Conservation (phyloP, 352 stramenopile species). For the Globisporangium apiculatum region DNA sequence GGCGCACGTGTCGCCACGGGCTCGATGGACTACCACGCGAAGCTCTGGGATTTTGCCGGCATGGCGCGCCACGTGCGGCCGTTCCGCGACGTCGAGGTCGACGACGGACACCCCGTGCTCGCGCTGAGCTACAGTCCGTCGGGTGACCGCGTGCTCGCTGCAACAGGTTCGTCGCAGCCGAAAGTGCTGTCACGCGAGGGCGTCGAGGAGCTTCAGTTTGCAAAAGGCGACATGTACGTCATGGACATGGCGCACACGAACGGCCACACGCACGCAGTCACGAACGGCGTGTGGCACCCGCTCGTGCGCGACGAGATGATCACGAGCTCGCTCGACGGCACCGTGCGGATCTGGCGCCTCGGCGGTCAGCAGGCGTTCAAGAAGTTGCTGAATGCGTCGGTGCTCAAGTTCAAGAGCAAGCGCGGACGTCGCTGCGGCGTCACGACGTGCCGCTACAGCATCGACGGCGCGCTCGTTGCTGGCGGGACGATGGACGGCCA, state of each 20-base stretch:
- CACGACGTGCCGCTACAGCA: constrained; percentile 63
- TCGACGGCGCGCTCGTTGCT: constrained; percentile 50
- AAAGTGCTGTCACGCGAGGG: constrained; percentile 76
- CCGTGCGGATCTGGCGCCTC: constrained; percentile 69
- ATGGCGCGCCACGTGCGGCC: constrained; percentile 77
- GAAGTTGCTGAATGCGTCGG: constrained; percentile 75
- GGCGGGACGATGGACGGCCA: constrained; percentile 75
- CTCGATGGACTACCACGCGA: constrained; percentile 80
- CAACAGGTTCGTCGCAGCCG: constrained; percentile 64
- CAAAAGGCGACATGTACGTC: constrained; percentile 84
- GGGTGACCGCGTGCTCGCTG: constrained; percentile 61
- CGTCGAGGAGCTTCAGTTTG: constrained; percentile 72
- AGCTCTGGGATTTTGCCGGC: constrained; percentile 84
- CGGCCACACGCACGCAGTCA: constrained; percentile 72
- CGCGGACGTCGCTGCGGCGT: constrained; percentile 63
- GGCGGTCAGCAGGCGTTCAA: constrained; percentile 61
- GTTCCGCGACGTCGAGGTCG: constrained; percentile 74
- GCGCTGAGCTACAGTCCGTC: constrained; percentile 77
- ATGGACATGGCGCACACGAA: constrained; percentile 83
- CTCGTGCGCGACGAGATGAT: constrained; percentile 64
- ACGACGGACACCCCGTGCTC: constrained; percentile 73
- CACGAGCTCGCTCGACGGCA: constrained; percentile 75
- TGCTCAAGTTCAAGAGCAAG: constrained; percentile 81
- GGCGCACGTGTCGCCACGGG: constrained; percentile 67
- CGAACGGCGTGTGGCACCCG: constrained; percentile 65